Base-by-base conservation (phyloP, 306 rosid genomes). In the Abrus precatorius region DNA sequence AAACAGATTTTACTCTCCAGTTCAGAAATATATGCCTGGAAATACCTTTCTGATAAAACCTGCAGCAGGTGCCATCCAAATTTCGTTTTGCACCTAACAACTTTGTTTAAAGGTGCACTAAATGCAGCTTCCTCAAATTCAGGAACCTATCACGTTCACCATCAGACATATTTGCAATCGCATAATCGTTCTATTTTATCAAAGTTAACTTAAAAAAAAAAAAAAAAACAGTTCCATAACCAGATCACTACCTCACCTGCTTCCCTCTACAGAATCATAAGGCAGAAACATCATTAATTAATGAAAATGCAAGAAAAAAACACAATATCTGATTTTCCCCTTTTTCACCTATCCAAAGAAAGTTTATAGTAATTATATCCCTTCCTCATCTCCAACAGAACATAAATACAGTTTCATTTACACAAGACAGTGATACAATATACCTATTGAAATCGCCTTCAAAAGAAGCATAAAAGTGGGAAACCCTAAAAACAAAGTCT, bases 41-140 rank as follows among this genome's bases (percentile, higher is more conserved):
- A 71, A 74, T 86, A 91, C 98, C 93, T 92, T 77, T 90, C 94
- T n/a, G 97, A 93, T 53, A 92, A 85, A 83, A 95, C 97, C 84
- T 90, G 97, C 86, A 95, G 82, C 75, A 95, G 81, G 83, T 95
- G 99, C 99, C 99, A 95, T 63, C 99, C 99, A 87, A 91, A 95
- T 79, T 95, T 45, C 72, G 99, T 95, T 76, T 95, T 95, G 74
- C 99, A 93, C 85, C 85, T 90, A 56, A 93, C 95, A 81, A 93
- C 87, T 89, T 90, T 91, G 86, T 95, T 93, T 77, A 95, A 76
- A 62, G 99, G 90, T 62, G 99, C 94, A 88, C 52, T 61, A 86
- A 93, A 95, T 1, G 99, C 99, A 86, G 96, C 94, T 84, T 93
- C 99, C 87, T 95, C 97, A 87, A 95, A 95, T 74, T 95, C 99